Percentiles rank a stretch among this genome's conserved stretches.
Evolutionary conservation across 164 flowering plant genomes (phyloP).

Genomic region (Aristolochia californica): DNA sequence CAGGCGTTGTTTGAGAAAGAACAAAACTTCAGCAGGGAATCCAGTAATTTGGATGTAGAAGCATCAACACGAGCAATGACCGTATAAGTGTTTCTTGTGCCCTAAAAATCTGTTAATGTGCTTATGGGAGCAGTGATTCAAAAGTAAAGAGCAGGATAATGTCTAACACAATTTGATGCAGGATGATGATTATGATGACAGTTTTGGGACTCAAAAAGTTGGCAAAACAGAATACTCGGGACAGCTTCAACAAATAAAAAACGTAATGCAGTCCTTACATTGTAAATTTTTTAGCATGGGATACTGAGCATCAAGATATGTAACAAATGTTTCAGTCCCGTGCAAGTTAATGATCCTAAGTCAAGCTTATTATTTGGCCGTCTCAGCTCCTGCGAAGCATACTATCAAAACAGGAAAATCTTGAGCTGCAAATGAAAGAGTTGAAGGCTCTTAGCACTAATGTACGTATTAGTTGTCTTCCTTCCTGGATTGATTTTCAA

Average conservation of each 20-base stretch:
- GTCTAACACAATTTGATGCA: slow-evolving; percentile 16
- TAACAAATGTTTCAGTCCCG: slow-evolving; percentile 21
- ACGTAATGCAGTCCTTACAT: slow-evolving; percentile 4
- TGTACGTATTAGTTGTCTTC: slow-evolving; percentile 19
- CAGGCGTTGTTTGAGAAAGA: neutral
- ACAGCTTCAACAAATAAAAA: slow-evolving; percentile 2
- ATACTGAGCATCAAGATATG: slow-evolving; percentile 22
- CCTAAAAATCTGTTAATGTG: neutral
- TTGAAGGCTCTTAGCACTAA: slow-evolving; percentile 14
- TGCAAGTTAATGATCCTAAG: neutral
- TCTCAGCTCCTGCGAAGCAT: slow-evolving; percentile 24
- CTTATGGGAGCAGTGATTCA: slow-evolving; percentile 1
- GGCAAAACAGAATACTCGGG: neutral
- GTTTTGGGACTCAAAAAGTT: neutral
- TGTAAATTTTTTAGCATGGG: neutral
- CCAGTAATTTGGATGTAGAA: neutral
- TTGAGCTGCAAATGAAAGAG: slow-evolving; percentile 25
- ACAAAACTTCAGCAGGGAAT: neutral
- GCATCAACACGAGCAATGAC: too few species aligned
- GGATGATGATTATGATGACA: slow-evolving; percentile 8
- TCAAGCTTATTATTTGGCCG: neutral
- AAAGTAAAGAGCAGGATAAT: slow-evolving; percentile 3
- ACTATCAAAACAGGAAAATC: slow-evolving; percentile 16
- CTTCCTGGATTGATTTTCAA: too few species aligned
- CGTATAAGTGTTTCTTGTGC: too few species aligned